Percentiles rank a stretch among this genome's conserved stretches.
phyloP scores from a whole-genome alignment of 352 stramenopile genomes.

The Phytopythium delawarense region DNA sequence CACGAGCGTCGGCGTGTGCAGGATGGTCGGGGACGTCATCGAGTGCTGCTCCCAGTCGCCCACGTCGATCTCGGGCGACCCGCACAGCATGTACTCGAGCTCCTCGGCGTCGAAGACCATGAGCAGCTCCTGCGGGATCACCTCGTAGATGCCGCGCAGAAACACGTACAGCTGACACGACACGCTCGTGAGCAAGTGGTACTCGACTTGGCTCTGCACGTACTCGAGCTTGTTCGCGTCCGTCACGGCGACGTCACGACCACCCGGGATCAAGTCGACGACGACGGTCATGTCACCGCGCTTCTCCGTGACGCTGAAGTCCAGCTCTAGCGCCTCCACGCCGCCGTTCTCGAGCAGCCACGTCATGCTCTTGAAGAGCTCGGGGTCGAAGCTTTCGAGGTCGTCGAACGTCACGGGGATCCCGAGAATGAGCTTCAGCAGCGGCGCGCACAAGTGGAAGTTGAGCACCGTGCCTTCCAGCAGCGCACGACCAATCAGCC shows the following conservation, averaged over 20 bases:
- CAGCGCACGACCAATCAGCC: slow-evolving; percentile 53
- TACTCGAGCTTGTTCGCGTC: slow-evolving; percentile 95
- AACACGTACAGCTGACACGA: slow-evolving; percentile 88
- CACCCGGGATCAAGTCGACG: slow-evolving; percentile 57
- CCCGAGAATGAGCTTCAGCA: slow-evolving; percentile 97
- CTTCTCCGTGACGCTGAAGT: slow-evolving; percentile 57
- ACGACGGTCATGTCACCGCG: slow-evolving; percentile 20
- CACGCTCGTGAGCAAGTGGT: slow-evolving; percentile 91
- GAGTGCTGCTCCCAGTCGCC: slow-evolving; percentile 92
- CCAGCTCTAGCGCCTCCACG: slow-evolving; percentile 46
- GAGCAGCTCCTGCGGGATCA: slow-evolving; percentile 91
- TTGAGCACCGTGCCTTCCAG: slow-evolving; percentile 92
- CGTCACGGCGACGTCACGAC: slow-evolving; percentile 82
- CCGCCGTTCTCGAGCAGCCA: slow-evolving; percentile 66
- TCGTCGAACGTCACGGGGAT: slow-evolving; percentile 94
- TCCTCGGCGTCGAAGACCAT: slow-evolving; percentile 97
- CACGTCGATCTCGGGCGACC: slow-evolving; percentile 92
- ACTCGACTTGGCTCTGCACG: slow-evolving; percentile 91
- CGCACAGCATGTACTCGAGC: slow-evolving; percentile 94
- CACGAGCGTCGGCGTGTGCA: slow-evolving; percentile 24
- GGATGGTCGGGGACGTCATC: slow-evolving; percentile 29
- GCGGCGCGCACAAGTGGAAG: slow-evolving; percentile 91
- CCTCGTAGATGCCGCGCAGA: slow-evolving; percentile 95
- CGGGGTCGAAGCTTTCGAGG: slow-evolving; percentile 82
- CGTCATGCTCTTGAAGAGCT: slow-evolving; percentile 50